A percentile compares a stretch with the other conserved stretches of the same genome.
Conservation (phyloP, 2,329 filamentous ascomycete genomes). For the Trichoderma polysporum region DNA sequence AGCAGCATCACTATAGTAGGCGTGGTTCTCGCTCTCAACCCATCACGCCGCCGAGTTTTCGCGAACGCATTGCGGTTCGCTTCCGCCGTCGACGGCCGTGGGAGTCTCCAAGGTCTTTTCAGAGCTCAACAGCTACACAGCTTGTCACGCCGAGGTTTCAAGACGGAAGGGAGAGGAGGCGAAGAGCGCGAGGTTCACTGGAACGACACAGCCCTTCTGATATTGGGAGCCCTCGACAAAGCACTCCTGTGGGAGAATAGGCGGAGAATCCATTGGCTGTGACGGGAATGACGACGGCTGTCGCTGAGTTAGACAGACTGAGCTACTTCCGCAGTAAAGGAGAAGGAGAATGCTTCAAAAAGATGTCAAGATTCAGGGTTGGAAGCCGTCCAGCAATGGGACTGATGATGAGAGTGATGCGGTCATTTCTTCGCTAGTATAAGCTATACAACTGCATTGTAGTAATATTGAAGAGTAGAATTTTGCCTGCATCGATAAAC, state of each 20-base stretch:
- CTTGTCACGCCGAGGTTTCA: slow-evolving; percentile 22
- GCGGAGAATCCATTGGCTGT: slow-evolving; percentile 29
- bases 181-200: slow-evolving; percentile 33
- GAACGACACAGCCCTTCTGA: slow-evolving; percentile 28
- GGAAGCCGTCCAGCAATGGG: neutral
- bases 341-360: neutral
- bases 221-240: slow-evolving; percentile 23
- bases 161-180: slow-evolving; percentile 33
- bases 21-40: slow-evolving; percentile 29
- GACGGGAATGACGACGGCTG: slow-evolving; percentile 32
- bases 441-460: neutral
- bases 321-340: slow-evolving; percentile 20
- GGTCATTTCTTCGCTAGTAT: neutral
- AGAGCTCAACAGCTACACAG: slow-evolving; percentile 20
- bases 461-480: neutral
- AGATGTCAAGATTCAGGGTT: neutral
- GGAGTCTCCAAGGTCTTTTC: slow-evolving; percentile 27
- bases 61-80: slow-evolving; percentile 27
- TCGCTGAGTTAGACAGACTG: slow-evolving; percentile 35
- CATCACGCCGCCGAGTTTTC: slow-evolving; percentile 27
- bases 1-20: slow-evolving; percentile 20
- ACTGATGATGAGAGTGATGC: neutral
- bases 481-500: neutral
- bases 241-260: slow-evolving; percentile 26
- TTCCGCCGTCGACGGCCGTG: slow-evolving; percentile 30